Conservation (phyloP, 768 basidiomycete genomes). For the Termitomyces bulborhizus region DNA sequence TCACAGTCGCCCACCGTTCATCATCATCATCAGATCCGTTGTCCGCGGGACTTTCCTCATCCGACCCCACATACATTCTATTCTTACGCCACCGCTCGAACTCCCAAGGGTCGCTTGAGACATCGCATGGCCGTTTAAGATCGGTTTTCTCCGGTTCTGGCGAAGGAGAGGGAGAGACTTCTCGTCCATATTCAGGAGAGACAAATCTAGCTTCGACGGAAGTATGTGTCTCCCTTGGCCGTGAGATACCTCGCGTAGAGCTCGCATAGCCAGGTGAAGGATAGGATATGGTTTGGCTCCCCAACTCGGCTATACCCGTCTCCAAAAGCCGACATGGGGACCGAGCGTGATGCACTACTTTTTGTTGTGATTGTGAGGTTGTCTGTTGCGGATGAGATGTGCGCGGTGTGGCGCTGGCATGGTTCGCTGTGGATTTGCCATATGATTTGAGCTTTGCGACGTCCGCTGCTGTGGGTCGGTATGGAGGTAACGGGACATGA, state of each 20-base stretch:
- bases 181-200: background rate
- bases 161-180: background rate
- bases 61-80: background rate
- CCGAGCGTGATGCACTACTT: background rate
- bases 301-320: background rate
- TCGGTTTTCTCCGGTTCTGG: background rate
- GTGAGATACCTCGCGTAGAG: background rate
- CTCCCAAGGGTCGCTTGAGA: background rate
- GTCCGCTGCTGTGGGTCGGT: constrained; percentile 5
- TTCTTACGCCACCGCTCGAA: background rate
- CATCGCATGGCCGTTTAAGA: background rate
- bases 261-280: background rate
- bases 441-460: constrained; percentile 1
- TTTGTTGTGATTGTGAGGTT: background rate
- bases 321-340: constrained; percentile 4
- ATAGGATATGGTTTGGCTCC: background rate
- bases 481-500: constrained; percentile 4
- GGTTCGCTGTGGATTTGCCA: background rate
- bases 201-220: background rate
- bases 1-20: background rate
- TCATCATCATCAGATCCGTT: background rate
- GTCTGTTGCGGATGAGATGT: background rate
- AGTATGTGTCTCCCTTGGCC: background rate
- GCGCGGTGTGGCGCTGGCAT: background rate
- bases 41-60: background rate